Evolutionary conservation across 108 stramenopile species (phyloP).

Genomic region (Seminavis robusta): DNA sequence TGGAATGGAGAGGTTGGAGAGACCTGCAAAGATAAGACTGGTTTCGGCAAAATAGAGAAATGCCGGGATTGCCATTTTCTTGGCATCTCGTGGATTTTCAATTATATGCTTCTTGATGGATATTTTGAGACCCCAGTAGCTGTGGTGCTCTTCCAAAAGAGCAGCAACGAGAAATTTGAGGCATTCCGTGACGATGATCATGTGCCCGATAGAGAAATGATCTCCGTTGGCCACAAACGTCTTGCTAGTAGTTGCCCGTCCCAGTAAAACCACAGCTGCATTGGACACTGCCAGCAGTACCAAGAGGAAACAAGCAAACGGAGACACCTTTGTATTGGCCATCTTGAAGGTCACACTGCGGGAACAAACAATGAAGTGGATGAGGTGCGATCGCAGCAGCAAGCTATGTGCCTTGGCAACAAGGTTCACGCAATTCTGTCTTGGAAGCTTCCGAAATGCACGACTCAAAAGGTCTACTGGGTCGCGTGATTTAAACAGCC

Average conservation of each 20-base stretch:
- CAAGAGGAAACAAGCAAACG: too few species aligned
- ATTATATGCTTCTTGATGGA: conserved; percentile 49
- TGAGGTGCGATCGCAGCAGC: too few species aligned
- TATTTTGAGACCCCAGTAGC: conserved; percentile 28
- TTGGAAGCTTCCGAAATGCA: too few species aligned
- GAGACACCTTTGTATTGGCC: too few species aligned
- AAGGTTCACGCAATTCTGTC: too few species aligned
- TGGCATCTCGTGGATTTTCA: conserved; percentile 29
- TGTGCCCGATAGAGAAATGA: conserved; percentile 48
- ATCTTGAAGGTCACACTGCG: too few species aligned
- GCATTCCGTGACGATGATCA: conserved; percentile 43
- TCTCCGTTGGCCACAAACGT: conserved; percentile 24
- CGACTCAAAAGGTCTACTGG: too few species aligned
- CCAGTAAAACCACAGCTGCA: conserved; percentile 48
- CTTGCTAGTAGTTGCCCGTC: conserved; percentile 39
- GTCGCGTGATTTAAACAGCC: too few species aligned
- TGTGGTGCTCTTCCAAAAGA: conserved; percentile 37
- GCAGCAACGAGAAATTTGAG: conserved; percentile 33
- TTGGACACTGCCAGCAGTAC: too few species aligned
- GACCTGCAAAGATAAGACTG: not conserved
- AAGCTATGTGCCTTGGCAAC: too few species aligned
- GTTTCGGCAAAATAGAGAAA: not conserved
- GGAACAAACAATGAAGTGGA: too few species aligned
- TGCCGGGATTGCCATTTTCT: conserved; percentile 2
- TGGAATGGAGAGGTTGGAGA: conserved; percentile 1